A percentile compares a stretch with the other conserved stretches of the same genome.
Evolutionary conservation across 768 basidiomycete species (phyloP).

Genomic region (Candolleomyces eurysporus): DNA sequence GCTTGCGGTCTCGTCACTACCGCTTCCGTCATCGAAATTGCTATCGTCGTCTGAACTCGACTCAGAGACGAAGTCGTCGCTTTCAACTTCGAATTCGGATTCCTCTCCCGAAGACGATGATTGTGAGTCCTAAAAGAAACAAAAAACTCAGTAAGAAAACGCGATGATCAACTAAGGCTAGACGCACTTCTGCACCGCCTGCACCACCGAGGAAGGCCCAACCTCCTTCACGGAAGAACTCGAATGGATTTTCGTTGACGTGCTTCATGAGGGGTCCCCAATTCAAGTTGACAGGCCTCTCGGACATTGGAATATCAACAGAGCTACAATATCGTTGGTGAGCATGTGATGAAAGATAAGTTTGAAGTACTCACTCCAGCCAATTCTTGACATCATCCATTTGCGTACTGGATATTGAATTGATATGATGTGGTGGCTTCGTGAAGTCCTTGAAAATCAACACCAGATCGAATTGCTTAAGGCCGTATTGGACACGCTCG

Average conservation of each 20-base stretch:
- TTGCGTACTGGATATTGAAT: constrained; percentile 86
- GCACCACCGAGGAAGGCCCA: constrained; percentile 87
- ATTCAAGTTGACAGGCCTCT: constrained; percentile 95
- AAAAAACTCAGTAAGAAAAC: background rate
- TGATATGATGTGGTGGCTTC: constrained; percentile 89
- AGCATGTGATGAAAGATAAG: background rate
- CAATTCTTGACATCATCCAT: constrained; percentile 99
- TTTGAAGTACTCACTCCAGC: constrained; percentile 74
- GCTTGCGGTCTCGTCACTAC: constrained; percentile 63
- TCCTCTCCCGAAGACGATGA: constrained; percentile 47
- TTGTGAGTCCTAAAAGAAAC: constrained; percentile 33
- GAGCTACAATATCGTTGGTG: constrained; percentile 54
- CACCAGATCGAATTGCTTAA: constrained; percentile 98
- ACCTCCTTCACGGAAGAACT: constrained; percentile 95
- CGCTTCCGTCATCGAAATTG: constrained; percentile 44
- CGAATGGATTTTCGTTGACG: constrained; percentile 91
- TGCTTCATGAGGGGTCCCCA: constrained; percentile 99
- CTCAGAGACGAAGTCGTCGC: constrained; percentile 53
- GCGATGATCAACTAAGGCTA: background rate
- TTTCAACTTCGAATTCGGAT: constrained; percentile 55
- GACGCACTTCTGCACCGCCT: constrained; percentile 65
- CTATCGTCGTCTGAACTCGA: constrained; percentile 50
- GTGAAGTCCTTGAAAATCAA: constrained; percentile 97
- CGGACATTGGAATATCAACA: constrained; percentile 93
- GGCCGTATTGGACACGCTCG: constrained; percentile 93